Percentiles rank a stretch among this genome's conserved stretches.
phyloP scores from a whole-genome alignment of 2,329 filamentous ascomycete genomes.

The Coniochaeta hoffmannii region DNA sequence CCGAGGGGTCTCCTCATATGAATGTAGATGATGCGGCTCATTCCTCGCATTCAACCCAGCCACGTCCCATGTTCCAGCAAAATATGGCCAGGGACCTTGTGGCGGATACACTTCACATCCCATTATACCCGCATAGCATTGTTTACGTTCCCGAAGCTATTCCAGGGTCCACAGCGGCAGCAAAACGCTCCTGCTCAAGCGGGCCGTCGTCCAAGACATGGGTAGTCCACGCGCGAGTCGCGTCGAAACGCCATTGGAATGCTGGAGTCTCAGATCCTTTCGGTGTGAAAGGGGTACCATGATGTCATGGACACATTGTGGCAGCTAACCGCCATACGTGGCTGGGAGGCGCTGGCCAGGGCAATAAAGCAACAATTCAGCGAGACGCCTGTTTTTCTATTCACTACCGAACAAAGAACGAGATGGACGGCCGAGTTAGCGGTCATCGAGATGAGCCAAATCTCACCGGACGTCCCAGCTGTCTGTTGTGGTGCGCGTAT shows the following conservation, averaged over 20 bases:
- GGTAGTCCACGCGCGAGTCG: not conserved
- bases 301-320: not conserved
- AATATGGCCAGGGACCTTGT: not conserved
- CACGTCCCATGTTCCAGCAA: not conserved
- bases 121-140: not conserved
- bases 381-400: not conserved
- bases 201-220: not conserved
- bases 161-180: not conserved
- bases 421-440: not conserved
- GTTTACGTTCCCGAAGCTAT: not conserved
- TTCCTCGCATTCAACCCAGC: not conserved
- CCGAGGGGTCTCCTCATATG: too few species aligned
- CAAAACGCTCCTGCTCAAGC: not conserved
- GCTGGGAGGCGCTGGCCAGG: not conserved
- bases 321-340: not conserved
- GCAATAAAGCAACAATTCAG: not conserved
- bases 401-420: not conserved
- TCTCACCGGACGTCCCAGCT: not conserved
- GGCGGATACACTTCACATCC: not conserved
- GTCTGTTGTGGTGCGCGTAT: too few species aligned
- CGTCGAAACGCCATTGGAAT: slow-evolving; percentile 1
- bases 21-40: not conserved
- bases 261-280: not conserved
- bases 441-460: not conserved
- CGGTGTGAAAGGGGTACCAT: not conserved